Conservation (phyloP, 208 protist genomes). For the Leptomonas seymouri region DNA sequence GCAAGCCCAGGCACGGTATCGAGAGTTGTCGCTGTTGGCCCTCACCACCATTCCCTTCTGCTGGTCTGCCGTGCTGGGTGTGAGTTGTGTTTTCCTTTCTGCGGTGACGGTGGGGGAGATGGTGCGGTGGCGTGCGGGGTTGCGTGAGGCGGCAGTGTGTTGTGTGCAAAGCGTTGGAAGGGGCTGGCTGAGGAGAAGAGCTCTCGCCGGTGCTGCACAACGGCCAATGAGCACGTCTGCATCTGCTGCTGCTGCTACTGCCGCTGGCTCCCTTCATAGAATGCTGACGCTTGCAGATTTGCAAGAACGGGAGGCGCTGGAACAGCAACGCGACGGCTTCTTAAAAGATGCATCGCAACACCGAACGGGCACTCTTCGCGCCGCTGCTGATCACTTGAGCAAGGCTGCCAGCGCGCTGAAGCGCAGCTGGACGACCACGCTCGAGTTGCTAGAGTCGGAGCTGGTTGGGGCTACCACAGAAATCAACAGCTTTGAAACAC, state of each 20-base stretch:
- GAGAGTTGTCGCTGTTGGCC: slow-evolving; percentile 15
- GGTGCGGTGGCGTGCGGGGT: neutral
- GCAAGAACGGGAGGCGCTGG: slow-evolving; percentile 4
- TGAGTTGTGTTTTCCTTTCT: slow-evolving; percentile 23
- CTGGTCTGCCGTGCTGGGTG: slow-evolving; percentile 17
- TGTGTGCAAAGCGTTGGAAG: slow-evolving; percentile 12
- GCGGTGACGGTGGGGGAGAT: neutral
- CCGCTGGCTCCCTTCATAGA: neutral
- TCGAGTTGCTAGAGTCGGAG: slow-evolving; percentile 31
- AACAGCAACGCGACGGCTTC: slow-evolving; percentile 10
- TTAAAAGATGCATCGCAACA: neutral
- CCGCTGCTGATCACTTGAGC: slow-evolving; percentile 6
- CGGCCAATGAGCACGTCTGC: neutral
- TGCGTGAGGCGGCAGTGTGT: slow-evolving; percentile 4
- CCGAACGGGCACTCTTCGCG: neutral
- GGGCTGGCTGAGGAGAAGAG: slow-evolving; percentile 6
- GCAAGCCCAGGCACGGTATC: slow-evolving; percentile 14
- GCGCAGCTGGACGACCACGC: slow-evolving; percentile 17
- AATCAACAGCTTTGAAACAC: slow-evolving; percentile 23
- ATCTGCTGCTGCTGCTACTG: neutral
- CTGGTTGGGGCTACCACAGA: slow-evolving; percentile 12
- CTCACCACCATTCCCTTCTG: slow-evolving; percentile 2
- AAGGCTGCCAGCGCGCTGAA: slow-evolving; percentile 5
- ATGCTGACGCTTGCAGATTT: neutral
- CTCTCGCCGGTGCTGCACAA: neutral